Base-by-base conservation (phyloP, 2,329 filamentous ascomycete genomes). In the Pseudogymnoascus sp. region DNA sequence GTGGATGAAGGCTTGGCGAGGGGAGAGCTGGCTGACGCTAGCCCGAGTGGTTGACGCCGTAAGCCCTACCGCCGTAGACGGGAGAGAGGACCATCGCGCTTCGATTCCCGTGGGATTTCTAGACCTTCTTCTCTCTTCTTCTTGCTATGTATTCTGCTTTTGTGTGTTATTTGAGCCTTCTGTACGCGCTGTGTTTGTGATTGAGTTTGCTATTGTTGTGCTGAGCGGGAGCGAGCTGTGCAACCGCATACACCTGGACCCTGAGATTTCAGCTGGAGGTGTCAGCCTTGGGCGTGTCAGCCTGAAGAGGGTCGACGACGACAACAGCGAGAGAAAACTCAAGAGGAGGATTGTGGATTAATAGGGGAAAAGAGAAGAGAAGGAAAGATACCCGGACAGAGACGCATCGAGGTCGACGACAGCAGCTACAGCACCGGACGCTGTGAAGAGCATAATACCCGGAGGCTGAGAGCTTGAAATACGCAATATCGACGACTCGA, bases 31-130 rank as follows among this genome's bases (percentile, higher is more conserved):
- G 55, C 55, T 58, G 55, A 58, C 13, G 7, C 55, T 38, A 58
- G 55, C 55, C 55, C 27, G 55, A 36, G 5, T 58, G 13, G 51
- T 58, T 58, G 51, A 58, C 51, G 51, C 51, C 51, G 51, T 58
- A 35, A 58, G 51, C 51, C 51, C 51, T 58, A 58, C 51, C 51
- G 51, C 51, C 51, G 51, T n/a, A 58, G 51, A 58, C 51, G 51
- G 21, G 21, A 58, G 51, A 35, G 51, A 58, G n/a, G 51, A 8
- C 33, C 27, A 13, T 36, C 31, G 55, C 29, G 29, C 55, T 58
- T 58, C 31, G n/a, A 36, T 58, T 58, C 27, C 55, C 21, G n/a
- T 58, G n/a, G 55, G 55, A 58, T 35, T 58, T 13, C 55, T 58
- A 36, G 55, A 58, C 55, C 5, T 36, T 25, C 29, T 36, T 58